Percentiles rank a stretch among this genome's conserved stretches.
Conservation (phyloP, 2,329 filamentous ascomycete species). For the Gremmenia infestans region DNA sequence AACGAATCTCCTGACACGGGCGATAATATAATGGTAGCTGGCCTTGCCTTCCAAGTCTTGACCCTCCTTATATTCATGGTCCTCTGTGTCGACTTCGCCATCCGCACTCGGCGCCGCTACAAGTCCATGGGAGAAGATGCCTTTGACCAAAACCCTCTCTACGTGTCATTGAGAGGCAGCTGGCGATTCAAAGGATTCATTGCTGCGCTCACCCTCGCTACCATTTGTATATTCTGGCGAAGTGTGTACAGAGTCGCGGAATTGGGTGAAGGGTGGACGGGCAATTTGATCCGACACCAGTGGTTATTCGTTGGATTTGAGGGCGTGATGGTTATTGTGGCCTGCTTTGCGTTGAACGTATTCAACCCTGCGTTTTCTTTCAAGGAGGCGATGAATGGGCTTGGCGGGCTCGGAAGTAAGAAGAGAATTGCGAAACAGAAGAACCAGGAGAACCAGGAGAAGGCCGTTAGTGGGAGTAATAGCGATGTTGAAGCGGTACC, state of each 20-base stretch:
- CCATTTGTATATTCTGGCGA: constrained; percentile 50
- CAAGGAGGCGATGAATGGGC: constrained; percentile 5
- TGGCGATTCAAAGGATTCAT: constrained; percentile 24
- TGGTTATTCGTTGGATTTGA: constrained; percentile 30
- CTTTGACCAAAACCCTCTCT: constrained; percentile 12
- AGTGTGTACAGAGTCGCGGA: constrained; percentile 55
- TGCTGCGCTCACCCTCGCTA: constrained; percentile 40
- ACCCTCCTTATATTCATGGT: constrained; percentile 37
- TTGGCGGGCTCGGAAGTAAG: constrained; percentile 6
- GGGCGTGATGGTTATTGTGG: constrained; percentile 25
- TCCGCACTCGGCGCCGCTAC: constrained; percentile 10
- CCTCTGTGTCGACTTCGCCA: constrained; percentile 17
- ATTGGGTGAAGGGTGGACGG: constrained; percentile 43
- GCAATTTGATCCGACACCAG: constrained; percentile 18
- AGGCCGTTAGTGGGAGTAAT: constrained; percentile 4
- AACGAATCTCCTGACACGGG: constrained; percentile 35
- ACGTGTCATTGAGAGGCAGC: constrained; percentile 10
- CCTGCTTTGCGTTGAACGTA: constrained; percentile 17
- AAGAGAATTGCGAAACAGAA: constrained; percentile 1
- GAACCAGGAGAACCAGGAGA: background rate
- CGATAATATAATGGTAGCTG: constrained; percentile 53
- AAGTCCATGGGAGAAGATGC: constrained; percentile 25
- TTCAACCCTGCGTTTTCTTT: constrained; percentile 37
- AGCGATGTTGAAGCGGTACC: constrained; percentile 5
- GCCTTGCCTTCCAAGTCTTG: constrained; percentile 52